Percentiles rank a stretch among this genome's conserved stretches.
phyloP scores from a whole-genome alignment of 371 early-diverging fungal genomes.

The Apophysomyces trapeziformis region DNA sequence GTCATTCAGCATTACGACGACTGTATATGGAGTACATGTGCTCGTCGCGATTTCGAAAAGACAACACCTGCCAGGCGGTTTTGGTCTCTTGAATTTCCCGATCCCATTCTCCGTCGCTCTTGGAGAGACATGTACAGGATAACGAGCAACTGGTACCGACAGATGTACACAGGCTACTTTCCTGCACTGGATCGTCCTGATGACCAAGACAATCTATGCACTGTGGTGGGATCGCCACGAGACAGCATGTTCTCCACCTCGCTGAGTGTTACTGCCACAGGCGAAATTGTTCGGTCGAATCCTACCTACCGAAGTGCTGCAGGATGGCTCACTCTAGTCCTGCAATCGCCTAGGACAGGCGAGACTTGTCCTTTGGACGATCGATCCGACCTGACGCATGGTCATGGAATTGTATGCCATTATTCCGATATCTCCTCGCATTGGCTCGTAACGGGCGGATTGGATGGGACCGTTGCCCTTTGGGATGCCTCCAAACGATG shows the following conservation, averaged over 20 bases:
- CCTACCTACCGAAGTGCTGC: slow-evolving; percentile 48
- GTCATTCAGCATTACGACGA: slow-evolving; percentile 45
- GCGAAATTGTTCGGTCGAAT: slow-evolving; percentile 54
- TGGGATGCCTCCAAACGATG: slow-evolving; percentile 47
- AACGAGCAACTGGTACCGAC: slow-evolving; percentile 59
- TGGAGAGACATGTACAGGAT: slow-evolving; percentile 62
- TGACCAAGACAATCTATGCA: slow-evolving; percentile 9
- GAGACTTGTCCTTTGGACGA: slow-evolving; percentile 22
- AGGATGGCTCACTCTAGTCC: slow-evolving; percentile 25
- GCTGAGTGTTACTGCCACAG: slow-evolving; percentile 39
- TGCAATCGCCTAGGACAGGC: slow-evolving; percentile 39
- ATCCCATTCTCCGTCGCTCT: slow-evolving; percentile 20
- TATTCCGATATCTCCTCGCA: slow-evolving; percentile 43
- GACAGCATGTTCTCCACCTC: slow-evolving; percentile 54
- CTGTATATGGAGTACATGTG: slow-evolving; percentile 40
- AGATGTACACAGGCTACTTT: slow-evolving; percentile 47
- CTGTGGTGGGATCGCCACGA: slow-evolving; percentile 56
- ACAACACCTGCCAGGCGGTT: slow-evolving; percentile 24
- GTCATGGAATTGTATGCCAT: slow-evolving; percentile 54
- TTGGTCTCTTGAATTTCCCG: slow-evolving; percentile 48
- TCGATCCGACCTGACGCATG: slow-evolving; percentile 8
- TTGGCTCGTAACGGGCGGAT: slow-evolving; percentile 57
- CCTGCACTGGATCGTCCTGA: slow-evolving; percentile 22
- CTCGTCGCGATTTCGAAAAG: slow-evolving; percentile 32
- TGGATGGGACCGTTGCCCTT: slow-evolving; percentile 59